Percentiles rank a stretch among this genome's conserved stretches.
These are phyloP conservation scores for Martiniozyma asiatica DNA, from an alignment of 1,139 yeast genomes.

Conservation along the genomic window DNA sequence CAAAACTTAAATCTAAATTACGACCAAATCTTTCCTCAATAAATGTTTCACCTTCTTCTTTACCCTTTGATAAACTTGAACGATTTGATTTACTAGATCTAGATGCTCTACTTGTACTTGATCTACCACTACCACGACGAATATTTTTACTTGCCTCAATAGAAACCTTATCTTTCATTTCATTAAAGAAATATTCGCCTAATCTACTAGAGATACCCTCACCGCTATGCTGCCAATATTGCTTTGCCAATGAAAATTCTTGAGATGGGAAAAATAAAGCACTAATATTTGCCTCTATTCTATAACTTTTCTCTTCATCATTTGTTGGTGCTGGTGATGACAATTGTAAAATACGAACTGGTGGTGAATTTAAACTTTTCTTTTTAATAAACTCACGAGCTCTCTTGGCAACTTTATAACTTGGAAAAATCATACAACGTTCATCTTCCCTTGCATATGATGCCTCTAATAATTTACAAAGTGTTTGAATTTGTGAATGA, in stretches of 20 bases:
- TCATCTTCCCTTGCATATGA: slow-evolving; percentile 76
- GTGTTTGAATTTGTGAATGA: slow-evolving; percentile 57
- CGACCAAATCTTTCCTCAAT: slow-evolving; percentile 88
- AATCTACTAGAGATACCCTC: slow-evolving; percentile 85
- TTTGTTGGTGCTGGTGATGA: slow-evolving; percentile 58
- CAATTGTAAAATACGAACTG: slow-evolving; percentile 64
- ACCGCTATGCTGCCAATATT: slow-evolving; percentile 95
- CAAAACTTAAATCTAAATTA: slow-evolving; percentile 66
- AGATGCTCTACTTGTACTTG: slow-evolving; percentile 8
- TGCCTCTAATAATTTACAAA: slow-evolving; percentile 35
- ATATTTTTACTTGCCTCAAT: slow-evolving; percentile 14
- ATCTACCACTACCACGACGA: slow-evolving; percentile 12
- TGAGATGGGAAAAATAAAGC: slow-evolving; percentile 61
- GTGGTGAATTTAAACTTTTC: slow-evolving; percentile 20
- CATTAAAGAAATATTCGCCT: slow-evolving; percentile 72
- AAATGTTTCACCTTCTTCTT: slow-evolving; percentile 51
- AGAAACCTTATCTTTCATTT: slow-evolving; percentile 33
- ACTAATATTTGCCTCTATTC: slow-evolving; percentile 57
- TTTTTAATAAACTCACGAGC: slow-evolving; percentile 65
- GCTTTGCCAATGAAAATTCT: slow-evolving; percentile 54
- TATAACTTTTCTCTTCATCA: slow-evolving; percentile 45
- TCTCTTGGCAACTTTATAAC: slow-evolving; percentile 67
- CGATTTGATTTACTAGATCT: slow-evolving; percentile 18
- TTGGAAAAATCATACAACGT: slow-evolving; percentile 61
- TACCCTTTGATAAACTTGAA: slow-evolving; percentile 10